Evolutionary conservation across 2,329 filamentous ascomycete species (phyloP).

Genomic region (Xylariaceae sp.): DNA sequence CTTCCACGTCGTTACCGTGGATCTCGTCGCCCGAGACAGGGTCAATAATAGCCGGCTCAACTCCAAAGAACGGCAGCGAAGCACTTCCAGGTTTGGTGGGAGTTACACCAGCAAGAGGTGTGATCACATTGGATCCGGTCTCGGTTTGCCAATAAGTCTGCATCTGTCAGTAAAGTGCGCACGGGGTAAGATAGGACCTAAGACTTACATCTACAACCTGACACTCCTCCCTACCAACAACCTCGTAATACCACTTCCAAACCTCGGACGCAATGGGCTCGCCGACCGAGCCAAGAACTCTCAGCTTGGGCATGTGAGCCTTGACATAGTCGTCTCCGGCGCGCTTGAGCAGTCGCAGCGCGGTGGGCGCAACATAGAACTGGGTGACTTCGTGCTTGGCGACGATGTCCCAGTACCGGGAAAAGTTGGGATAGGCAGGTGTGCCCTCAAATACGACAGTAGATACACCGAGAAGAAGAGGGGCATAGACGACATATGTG

Average conservation of each 20-base stretch:
- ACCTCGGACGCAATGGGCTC: slow-evolving; percentile 97
- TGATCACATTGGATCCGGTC: slow-evolving; percentile 94
- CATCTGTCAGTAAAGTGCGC: slow-evolving; percentile 8
- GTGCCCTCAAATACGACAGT: slow-evolving; percentile 98
- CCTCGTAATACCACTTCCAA: slow-evolving; percentile 99
- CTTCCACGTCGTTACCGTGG: slow-evolving; percentile 92
- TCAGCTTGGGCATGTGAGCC: slow-evolving; percentile 80
- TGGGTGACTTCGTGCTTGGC: slow-evolving; percentile 93
- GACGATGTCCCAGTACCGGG: slow-evolving; percentile 97
- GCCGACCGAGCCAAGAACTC: slow-evolving; percentile 89
- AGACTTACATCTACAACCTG: slow-evolving; percentile 87
- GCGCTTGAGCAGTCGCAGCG: slow-evolving; percentile 87
- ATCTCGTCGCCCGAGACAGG: slow-evolving; percentile 93
- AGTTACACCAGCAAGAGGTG: slow-evolving; percentile 85
- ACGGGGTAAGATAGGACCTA: not conserved
- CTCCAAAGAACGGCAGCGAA: slow-evolving; percentile 95
- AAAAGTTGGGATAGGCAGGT: slow-evolving; percentile 95
- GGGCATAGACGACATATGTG: slow-evolving; percentile 96
- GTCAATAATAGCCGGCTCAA: slow-evolving; percentile 96
- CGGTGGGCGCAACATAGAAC: slow-evolving; percentile 97
- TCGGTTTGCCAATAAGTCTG: slow-evolving; percentile 99
- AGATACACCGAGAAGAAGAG: slow-evolving; percentile 84
- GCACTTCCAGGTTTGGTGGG: slow-evolving; percentile 96
- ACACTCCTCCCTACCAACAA: slow-evolving; percentile 87
- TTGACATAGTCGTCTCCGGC: slow-evolving; percentile 91